Conservation (phyloP, 1,139 yeast genomes). For the Blastobotrys illinoisensis region DNA sequence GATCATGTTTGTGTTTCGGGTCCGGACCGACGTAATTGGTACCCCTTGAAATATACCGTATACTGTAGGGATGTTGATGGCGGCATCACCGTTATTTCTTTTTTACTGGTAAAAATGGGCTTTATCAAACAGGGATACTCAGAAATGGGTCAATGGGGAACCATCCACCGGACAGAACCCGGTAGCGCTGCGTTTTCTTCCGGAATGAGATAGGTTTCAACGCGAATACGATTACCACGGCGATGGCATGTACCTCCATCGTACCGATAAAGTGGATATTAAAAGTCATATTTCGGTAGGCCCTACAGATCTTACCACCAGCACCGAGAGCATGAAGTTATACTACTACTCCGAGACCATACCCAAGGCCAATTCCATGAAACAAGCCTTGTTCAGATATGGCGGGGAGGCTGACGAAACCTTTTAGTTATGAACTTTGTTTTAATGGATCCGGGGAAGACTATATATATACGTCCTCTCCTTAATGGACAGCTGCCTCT, state of each 20-base stretch:
- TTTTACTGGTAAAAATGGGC: not conserved
- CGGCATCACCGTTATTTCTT: not conserved
- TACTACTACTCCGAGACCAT: not conserved
- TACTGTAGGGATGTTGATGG: not conserved
- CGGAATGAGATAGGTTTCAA: not conserved
- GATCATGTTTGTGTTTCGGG: not conserved
- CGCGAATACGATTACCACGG: not conserved
- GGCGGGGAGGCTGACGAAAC: not conserved
- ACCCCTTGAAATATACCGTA: not conserved
- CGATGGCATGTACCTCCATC: not conserved
- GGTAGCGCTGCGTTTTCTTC: not conserved
- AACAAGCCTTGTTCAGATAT: not conserved
- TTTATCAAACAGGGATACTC: not conserved
- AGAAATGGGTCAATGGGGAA: not conserved
- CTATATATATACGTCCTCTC: not conserved
- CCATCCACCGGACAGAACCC: not conserved
- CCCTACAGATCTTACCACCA: not conserved
- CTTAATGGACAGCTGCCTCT: not conserved
- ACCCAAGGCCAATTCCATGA: not conserved
- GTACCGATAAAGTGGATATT: not conserved
- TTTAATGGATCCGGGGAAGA: no score
- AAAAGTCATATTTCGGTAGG: not conserved
- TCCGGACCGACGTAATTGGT: not conserved
- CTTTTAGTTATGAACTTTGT: no score
- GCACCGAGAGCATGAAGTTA: not conserved